These are phyloP conservation scores for Drechslerella coelobrocha DNA, from an alignment of 2,329 filamentous ascomycete genomes.

Conservation along the genomic window DNA sequence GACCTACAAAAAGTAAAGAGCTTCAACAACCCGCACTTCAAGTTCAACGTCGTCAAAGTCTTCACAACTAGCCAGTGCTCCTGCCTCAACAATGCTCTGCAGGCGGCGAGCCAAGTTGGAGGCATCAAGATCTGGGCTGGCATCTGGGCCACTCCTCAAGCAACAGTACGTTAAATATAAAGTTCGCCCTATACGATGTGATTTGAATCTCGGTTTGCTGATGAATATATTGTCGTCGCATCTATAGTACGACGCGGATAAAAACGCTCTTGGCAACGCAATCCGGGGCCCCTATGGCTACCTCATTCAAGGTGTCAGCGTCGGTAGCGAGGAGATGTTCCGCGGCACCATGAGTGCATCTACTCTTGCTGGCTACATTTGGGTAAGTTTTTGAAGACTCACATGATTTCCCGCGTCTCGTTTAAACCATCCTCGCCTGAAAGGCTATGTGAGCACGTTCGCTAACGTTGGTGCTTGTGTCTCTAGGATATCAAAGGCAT, in stretches of 20 bases:
- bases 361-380: conserved; percentile 39
- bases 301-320: conserved; percentile 53
- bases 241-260: conserved; percentile 60
- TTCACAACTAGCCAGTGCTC: conserved; percentile 69
- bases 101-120: conserved; percentile 66
- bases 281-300: conserved; percentile 50
- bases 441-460: conserved; percentile 49
- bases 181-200: conserved; percentile 61
- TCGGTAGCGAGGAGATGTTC: conserved; percentile 55
- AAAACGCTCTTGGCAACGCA: conserved; percentile 58
- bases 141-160: conserved; percentile 65
- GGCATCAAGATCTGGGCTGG: conserved; percentile 70
- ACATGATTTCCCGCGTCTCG: not conserved
- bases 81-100: conserved; percentile 62
- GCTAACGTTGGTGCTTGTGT: not conserved
- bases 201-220: conserved; percentile 65
- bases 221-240: conserved; percentile 64
- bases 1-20: conserved; percentile 58
- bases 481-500: conserved; percentile 64
- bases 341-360: conserved; percentile 17
- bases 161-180: conserved; percentile 32
- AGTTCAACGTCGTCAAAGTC: conserved; percentile 67
- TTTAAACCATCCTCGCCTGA: not conserved
- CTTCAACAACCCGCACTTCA: conserved; percentile 43
- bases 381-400: conserved; percentile 18